These are phyloP conservation scores for Cryptosporidium meleagridis DNA, from an alignment of 169 alveolate species.

Conservation along the genomic window DNA sequence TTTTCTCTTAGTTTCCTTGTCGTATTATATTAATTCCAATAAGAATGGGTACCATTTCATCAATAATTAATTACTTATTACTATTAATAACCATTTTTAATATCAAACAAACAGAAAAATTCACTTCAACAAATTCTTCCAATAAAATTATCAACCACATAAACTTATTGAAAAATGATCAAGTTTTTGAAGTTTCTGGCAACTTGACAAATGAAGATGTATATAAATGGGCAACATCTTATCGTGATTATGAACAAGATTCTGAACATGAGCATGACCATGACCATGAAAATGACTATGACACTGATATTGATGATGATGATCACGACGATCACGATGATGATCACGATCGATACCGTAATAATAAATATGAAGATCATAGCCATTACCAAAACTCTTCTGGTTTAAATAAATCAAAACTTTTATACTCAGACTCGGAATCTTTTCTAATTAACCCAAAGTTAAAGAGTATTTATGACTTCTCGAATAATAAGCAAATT, in stretches of 20 bases:
- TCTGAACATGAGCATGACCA: neutral
- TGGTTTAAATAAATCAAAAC: neutral
- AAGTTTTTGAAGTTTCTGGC: constrained; percentile 24
- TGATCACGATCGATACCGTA: no score
- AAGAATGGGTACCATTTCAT: neutral
- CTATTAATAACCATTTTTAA: no score
- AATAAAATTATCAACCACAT: neutral
- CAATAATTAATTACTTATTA: neutral
- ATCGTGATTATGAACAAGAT: neutral
- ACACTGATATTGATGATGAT: neutral
- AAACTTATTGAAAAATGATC: neutral
- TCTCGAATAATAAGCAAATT: neutral
- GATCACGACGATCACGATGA: no score
- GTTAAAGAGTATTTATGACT: neutral
- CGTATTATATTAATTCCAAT: no score
- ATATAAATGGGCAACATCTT: constrained; percentile 49
- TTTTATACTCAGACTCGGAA: neutral
- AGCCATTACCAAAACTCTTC: neutral
- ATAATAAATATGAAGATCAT: neutral
- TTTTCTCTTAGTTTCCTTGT: no score
- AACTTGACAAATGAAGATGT: constrained; percentile 15
- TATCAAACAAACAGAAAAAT: neutral
- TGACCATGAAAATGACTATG: neutral
- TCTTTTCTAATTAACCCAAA: constrained; percentile 5
- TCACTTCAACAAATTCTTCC: neutral